Percentiles rank a stretch among this genome's conserved stretches.
These are phyloP conservation scores for Tylopilus sp. DNA, from an alignment of 1,284 basidiomycete genomes.

Conservation along the genomic window DNA sequence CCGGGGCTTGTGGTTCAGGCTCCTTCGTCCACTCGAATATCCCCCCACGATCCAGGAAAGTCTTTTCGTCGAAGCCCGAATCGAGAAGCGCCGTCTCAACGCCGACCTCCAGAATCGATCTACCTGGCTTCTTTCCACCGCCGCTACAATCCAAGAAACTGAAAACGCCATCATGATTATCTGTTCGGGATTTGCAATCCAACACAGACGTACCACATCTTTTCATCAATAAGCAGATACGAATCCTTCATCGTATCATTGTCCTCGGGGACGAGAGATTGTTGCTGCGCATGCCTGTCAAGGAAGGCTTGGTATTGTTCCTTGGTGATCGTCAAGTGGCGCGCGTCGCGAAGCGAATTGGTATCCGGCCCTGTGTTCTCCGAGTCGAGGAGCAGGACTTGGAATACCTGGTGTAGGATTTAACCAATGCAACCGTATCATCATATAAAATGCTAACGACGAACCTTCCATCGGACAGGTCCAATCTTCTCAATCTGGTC, in stretches of 20 bases:
- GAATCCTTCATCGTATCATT: slow-evolving; percentile 33
- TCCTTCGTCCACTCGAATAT: slow-evolving; percentile 17
- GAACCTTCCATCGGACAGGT: slow-evolving; percentile 27
- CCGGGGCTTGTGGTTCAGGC: not conserved
- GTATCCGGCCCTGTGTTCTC: slow-evolving; percentile 27
- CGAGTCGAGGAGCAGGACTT: slow-evolving; percentile 26
- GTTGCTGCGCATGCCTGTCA: slow-evolving; percentile 9
- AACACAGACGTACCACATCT: slow-evolving; percentile 19
- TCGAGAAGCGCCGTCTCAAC: slow-evolving; percentile 29
- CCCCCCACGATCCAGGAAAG: slow-evolving; percentile 15
- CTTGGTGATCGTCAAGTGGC: slow-evolving; percentile 18
- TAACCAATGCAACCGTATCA: not conserved
- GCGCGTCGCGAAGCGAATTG: slow-evolving; percentile 26
- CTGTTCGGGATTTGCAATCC: not conserved
- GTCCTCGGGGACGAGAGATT: slow-evolving; percentile 23
- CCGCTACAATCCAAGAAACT: slow-evolving; percentile 26
- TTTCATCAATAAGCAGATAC: slow-evolving; percentile 29
- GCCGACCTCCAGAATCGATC: slow-evolving; percentile 23
- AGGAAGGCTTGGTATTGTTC: slow-evolving; percentile 27
- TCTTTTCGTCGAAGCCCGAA: slow-evolving; percentile 26
- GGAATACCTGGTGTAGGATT: slow-evolving; percentile 23
- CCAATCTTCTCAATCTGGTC: slow-evolving; percentile 17
- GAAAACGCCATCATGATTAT: not conserved
- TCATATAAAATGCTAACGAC: not conserved
- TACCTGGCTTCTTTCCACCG: slow-evolving; percentile 20